A percentile compares a stretch with the other conserved stretches of the same genome.
Evolutionary conservation across 768 basidiomycete genomes (phyloP).

Genomic region (Phylloporus rhodoxanthus): DNA sequence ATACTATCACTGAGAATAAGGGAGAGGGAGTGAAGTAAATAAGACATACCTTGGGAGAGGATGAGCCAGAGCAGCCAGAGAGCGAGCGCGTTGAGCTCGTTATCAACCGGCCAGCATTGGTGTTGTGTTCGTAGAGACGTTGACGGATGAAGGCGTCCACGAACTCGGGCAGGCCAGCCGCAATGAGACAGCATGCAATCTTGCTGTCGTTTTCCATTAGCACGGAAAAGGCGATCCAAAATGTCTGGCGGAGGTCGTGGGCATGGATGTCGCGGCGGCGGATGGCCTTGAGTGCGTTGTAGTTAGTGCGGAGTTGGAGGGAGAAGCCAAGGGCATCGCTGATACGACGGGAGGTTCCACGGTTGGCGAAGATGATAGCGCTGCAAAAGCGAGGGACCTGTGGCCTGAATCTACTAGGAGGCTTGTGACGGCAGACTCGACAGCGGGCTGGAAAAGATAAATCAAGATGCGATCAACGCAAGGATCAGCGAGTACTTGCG

Average conservation of each 20-base stretch:
- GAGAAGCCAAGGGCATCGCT: slow-evolving; percentile 34
- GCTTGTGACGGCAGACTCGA: slow-evolving; percentile 88
- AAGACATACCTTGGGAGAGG: slow-evolving; percentile 41
- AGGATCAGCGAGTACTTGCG: slow-evolving; percentile 15
- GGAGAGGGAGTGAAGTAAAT: background rate
- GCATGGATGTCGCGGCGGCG: slow-evolving; percentile 9
- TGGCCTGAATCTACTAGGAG: slow-evolving; percentile 88
- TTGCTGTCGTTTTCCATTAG: slow-evolving; percentile 62
- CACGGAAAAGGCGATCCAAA: slow-evolving; percentile 33
- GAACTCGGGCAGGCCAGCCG: slow-evolving; percentile 44
- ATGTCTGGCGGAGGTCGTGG: no score
- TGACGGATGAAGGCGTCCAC: slow-evolving; percentile 40
- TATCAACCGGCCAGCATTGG: slow-evolving; percentile 55
- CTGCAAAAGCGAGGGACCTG: no score
- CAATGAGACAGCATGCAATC: slow-evolving; percentile 52
- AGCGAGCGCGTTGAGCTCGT: slow-evolving; percentile 42
- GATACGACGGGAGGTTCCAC: no score
- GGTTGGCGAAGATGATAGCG: no score
- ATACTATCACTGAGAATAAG: no score
- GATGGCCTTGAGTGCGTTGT: slow-evolving; percentile 26
- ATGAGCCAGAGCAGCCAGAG: slow-evolving; percentile 66
- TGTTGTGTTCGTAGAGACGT: slow-evolving; percentile 38
- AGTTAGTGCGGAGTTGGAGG: slow-evolving; percentile 38
- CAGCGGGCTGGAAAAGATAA: slow-evolving; percentile 52
- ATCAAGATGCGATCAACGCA: slow-evolving; percentile 4